Evolutionary conservation across 2,329 filamentous ascomycete genomes (phyloP).

Genomic region (Myriosclerotinia curreyana): DNA sequence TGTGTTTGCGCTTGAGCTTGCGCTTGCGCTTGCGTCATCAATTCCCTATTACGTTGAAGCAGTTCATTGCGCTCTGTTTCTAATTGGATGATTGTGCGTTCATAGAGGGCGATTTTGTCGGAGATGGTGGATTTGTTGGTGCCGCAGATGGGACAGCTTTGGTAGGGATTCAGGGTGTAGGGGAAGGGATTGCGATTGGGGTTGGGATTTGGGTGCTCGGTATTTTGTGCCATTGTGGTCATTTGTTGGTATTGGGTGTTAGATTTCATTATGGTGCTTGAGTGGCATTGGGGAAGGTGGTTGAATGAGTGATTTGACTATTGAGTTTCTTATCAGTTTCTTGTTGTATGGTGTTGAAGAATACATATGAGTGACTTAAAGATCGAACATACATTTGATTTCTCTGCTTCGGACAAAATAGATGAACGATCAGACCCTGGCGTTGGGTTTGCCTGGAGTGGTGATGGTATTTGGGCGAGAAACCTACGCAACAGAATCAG

Average conservation of each 20-base stretch:
- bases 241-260: no score
- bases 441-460: background rate
- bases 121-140: background rate
- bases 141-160: background rate
- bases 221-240: no score
- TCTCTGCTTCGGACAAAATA: background rate
- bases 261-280: background rate
- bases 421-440: background rate
- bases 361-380: background rate
- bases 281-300: no score
- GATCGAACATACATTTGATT: background rate
- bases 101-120: background rate
- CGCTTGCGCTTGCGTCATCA: background rate
- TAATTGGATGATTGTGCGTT: background rate
- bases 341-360: background rate
- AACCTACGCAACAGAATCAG: no score
- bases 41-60: background rate
- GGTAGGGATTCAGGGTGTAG: background rate
- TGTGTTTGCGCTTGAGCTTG: background rate
- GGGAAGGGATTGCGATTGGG: no score
- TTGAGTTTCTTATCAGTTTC: background rate
- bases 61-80: background rate
- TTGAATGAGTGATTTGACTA: background rate
- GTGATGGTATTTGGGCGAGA: background rate
- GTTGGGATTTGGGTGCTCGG: no score